These are phyloP conservation scores for Calonectria leucothoes DNA, from an alignment of 2,329 filamentous ascomycete species.

Conservation along the genomic window DNA sequence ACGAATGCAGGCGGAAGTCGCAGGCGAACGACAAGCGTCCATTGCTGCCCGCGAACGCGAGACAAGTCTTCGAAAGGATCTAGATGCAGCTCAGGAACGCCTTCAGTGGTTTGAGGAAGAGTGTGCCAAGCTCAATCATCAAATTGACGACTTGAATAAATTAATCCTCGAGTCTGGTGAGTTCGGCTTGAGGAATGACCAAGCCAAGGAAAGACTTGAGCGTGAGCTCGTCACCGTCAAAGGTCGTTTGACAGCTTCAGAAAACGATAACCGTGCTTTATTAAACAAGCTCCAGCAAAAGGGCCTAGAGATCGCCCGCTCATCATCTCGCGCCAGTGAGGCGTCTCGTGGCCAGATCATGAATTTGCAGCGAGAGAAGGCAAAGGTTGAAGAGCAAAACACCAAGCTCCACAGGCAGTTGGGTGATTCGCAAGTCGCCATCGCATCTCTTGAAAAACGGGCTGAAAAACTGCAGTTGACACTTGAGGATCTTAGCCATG, in stretches of 20 bases:
- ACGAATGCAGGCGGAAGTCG: slow-evolving; percentile 82
- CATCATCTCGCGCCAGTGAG: slow-evolving; percentile 86
- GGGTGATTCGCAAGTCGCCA: slow-evolving; percentile 84
- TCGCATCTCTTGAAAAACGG: slow-evolving; percentile 90
- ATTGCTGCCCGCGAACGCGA: slow-evolving; percentile 85
- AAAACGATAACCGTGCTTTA: slow-evolving; percentile 95
- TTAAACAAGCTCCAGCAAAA: slow-evolving; percentile 98
- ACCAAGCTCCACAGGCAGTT: slow-evolving; percentile 84
- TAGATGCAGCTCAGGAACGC: slow-evolving; percentile 82
- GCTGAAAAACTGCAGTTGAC: slow-evolving; percentile 91
- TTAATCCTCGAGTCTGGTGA: slow-evolving; percentile 90
- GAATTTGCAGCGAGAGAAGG: slow-evolving; percentile 85
- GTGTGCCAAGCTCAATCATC: slow-evolving; percentile 77
- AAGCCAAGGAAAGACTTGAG: slow-evolving; percentile 93
- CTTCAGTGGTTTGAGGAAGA: slow-evolving; percentile 85
- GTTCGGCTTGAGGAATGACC: slow-evolving; percentile 90
- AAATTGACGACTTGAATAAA: slow-evolving; percentile 88
- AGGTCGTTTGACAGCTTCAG: slow-evolving; percentile 87
- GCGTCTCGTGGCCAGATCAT: slow-evolving; percentile 81
- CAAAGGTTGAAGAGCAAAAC: slow-evolving; percentile 84
- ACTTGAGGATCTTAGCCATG: slow-evolving; percentile 92
- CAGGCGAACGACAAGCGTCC: slow-evolving; percentile 83
- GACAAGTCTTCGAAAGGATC: slow-evolving; percentile 79
- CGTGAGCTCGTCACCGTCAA: slow-evolving; percentile 92
- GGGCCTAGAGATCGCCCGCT: slow-evolving; percentile 93